Evolutionary conservation across 148 eudicot genomes (phyloP).

Genomic region (Dysphania ambrosioides): DNA sequence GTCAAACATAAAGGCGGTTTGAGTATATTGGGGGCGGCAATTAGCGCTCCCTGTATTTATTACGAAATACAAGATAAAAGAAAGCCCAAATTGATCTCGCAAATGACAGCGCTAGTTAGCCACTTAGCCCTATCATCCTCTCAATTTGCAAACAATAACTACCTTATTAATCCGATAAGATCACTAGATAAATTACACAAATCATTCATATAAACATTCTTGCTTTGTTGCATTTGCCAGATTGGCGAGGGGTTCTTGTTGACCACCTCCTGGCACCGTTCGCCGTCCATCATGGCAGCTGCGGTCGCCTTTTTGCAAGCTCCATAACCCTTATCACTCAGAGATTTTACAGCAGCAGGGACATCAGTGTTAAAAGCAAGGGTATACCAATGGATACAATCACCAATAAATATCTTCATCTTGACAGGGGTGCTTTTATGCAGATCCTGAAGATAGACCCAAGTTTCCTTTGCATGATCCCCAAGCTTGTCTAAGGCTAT

Average conservation of each 20-base stretch:
- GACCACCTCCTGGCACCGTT: constrained; percentile 14
- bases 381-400: constrained; percentile 10
- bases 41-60: no score
- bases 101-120: not conserved
- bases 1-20: no score
- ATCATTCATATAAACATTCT: constrained; percentile 19
- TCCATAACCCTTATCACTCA: constrained; percentile 20
- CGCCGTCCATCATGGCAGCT: constrained; percentile 14
- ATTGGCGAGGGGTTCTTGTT: constrained; percentile 18
- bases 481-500: constrained; percentile 20
- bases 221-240: not conserved
- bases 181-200: constrained; percentile 22
- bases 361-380: constrained; percentile 12
- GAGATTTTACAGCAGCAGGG: not conserved
- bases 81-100: not conserved
- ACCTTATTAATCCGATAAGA: constrained; percentile 19
- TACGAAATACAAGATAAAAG: not conserved
- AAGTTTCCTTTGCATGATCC: constrained; percentile 5
- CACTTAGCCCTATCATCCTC: not conserved
- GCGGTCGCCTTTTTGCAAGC: constrained; percentile 5
- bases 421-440: not conserved
- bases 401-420: not conserved
- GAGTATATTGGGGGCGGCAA: no score
- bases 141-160: not conserved
- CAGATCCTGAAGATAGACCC: constrained; percentile 9